phyloP scores from a whole-genome alignment of 768 basidiomycete genomes.

The Cyclocybe aegerita region DNA sequence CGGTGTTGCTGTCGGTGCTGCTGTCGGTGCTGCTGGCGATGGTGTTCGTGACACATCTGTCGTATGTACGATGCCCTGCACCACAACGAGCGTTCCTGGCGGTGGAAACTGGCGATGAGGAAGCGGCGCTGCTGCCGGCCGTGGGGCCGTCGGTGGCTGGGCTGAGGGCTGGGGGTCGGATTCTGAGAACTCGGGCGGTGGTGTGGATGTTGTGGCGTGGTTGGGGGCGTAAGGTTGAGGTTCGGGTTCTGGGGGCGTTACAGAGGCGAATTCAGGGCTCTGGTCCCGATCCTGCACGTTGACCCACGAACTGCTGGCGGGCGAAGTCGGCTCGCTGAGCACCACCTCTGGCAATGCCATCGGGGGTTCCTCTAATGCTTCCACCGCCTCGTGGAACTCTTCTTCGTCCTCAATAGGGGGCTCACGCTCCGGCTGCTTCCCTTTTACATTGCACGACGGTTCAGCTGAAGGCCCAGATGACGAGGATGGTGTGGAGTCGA shows the following conservation, averaged over 20 bases:
- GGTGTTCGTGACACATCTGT: conserved; percentile 54
- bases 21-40: neutral
- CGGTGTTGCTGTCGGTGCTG: neutral
- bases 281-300: neutral
- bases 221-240: too few relatives aligned
- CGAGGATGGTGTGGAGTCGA: conserved; percentile 4
- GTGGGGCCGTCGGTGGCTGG: conserved; percentile 7
- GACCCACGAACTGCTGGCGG: neutral
- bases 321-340: neutral
- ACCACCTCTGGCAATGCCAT: neutral
- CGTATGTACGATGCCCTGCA: conserved; percentile 82
- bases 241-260: too few relatives aligned
- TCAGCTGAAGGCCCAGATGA: conserved; percentile 12
- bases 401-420: conserved; percentile 13
- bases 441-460: conserved; percentile 18
- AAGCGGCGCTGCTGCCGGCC: conserved; percentile 18
- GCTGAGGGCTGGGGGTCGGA: conserved; percentile 9
- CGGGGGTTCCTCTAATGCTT: conserved; percentile 7
- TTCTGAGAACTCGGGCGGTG: neutral
- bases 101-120: conserved; percentile 59
- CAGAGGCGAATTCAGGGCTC: too few relatives aligned
- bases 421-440: conserved; percentile 18
- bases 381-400: conserved; percentile 4
- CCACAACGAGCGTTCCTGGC: conserved; percentile 77
- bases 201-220: too few relatives aligned